Evolutionary conservation across 139 green algal genomes (phyloP).

Genomic region (Diplosphaera chodatii): DNA sequence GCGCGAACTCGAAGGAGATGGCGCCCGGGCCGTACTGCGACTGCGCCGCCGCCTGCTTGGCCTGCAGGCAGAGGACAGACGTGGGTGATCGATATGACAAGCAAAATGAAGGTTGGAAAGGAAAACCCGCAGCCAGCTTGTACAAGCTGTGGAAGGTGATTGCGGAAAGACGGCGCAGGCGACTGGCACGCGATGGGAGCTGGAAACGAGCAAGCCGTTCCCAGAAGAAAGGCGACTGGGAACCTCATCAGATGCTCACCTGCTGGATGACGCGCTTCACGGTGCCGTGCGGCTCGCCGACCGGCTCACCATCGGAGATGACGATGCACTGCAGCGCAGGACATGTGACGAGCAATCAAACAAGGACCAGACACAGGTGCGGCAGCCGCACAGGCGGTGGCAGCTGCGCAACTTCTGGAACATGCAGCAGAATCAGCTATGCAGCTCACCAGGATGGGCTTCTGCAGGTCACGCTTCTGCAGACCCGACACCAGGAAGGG

Average conservation of each 20-base stretch:
- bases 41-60: background rate
- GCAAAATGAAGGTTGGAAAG: too few relatives aligned
- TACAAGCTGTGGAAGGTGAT: background rate
- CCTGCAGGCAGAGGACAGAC: too few relatives aligned
- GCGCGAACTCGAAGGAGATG: slow-evolving; percentile 1
- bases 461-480: slow-evolving; percentile 5
- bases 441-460: slow-evolving; percentile 11
- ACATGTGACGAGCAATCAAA: background rate
- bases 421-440: too few relatives aligned
- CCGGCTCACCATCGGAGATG: slow-evolving; percentile 10
- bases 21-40: background rate
- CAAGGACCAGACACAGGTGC: too few relatives aligned
- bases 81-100: too few relatives aligned
- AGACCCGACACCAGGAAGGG: background rate
- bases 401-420: too few relatives aligned
- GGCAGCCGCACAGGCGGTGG: too few relatives aligned
- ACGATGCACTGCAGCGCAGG: background rate
- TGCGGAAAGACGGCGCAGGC: background rate
- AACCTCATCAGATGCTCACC: background rate
- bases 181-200: background rate
- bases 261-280: slow-evolving; percentile 16
- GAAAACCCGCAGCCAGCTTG: too few relatives aligned
- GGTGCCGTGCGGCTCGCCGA: slow-evolving; percentile 9
- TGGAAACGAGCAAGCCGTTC: too few relatives aligned
- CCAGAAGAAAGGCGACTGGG: too few relatives aligned